These are phyloP conservation scores for Podospora sp. DNA, from an alignment of 495 filamentous ascomycete species.

Conservation along the genomic window DNA sequence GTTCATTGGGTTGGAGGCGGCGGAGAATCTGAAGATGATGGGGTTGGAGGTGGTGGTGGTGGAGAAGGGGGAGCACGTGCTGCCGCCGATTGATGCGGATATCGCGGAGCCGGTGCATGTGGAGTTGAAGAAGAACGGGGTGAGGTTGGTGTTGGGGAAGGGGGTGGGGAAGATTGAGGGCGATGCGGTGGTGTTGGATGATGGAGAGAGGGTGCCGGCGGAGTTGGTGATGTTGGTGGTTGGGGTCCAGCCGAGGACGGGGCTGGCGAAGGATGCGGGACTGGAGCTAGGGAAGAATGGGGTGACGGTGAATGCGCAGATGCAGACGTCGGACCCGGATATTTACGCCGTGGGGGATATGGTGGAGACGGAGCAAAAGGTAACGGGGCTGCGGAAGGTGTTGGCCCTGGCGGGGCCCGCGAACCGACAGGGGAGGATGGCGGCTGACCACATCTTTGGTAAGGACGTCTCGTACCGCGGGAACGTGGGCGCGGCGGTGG, in stretches of 20 bases:
- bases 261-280: constrained; percentile 28
- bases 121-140: constrained; percentile 29
- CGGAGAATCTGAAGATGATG: constrained; percentile 29
- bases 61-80: constrained; percentile 33
- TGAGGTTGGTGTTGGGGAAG: constrained; percentile 27
- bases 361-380: constrained; percentile 33
- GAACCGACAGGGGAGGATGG: constrained; percentile 38
- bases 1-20: constrained; percentile 41
- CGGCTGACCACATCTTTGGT: constrained; percentile 37
- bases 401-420: constrained; percentile 40
- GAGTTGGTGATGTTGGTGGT: constrained; percentile 32
- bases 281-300: constrained; percentile 31
- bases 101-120: constrained; percentile 31
- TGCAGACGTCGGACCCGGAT: constrained; percentile 39
- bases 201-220: constrained; percentile 6
- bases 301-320: constrained; percentile 29
- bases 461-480: constrained; percentile 28
- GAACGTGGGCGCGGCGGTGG: constrained; percentile 33
- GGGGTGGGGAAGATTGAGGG: constrained; percentile 14
- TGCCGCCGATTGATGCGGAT: constrained; percentile 35
- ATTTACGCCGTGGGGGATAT: constrained; percentile 43
- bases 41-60: constrained; percentile 31
- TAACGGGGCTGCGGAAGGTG: constrained; percentile 15
- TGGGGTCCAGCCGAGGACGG: constrained; percentile 30
- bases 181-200: not conserved